Evolutionary conservation across 2,329 filamentous ascomycete species (phyloP).

Genomic region (Cordyceps sp.): DNA sequence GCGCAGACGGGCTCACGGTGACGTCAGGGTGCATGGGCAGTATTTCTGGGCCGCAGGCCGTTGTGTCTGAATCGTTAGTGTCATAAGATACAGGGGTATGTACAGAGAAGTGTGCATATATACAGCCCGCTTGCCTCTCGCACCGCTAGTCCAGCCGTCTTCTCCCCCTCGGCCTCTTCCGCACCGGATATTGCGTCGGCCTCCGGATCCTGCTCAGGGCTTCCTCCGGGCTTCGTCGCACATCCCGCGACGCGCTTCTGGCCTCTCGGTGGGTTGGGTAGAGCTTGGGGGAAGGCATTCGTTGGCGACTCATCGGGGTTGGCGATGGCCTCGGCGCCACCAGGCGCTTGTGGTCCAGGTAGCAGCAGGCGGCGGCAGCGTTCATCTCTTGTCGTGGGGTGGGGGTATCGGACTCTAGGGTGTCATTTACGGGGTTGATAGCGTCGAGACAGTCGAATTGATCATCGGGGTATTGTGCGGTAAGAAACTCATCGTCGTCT

Average conservation of each 20-base stretch:
- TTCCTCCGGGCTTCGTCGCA: constrained; percentile 29
- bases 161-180: constrained; percentile 23
- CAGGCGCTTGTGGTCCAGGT: constrained; percentile 18
- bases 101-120: constrained; percentile 21
- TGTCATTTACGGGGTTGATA: constrained; percentile 12
- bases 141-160: constrained; percentile 22
- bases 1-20: too few species aligned
- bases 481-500: constrained; percentile 19
- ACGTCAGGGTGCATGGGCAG: too few species aligned
- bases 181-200: constrained; percentile 19
- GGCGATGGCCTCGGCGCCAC: constrained; percentile 14
- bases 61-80: too few species aligned
- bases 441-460: constrained; percentile 13
- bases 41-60: too few species aligned
- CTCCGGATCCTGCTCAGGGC: constrained; percentile 31
- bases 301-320: constrained; percentile 15
- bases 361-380: constrained; percentile 13
- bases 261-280: constrained; percentile 12
- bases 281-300: constrained; percentile 18
- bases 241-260: constrained; percentile 9
- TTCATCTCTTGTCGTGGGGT: constrained; percentile 21
- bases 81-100: constrained; percentile 19
- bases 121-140: constrained; percentile 18
- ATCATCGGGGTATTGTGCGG: constrained; percentile 22
- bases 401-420: constrained; percentile 24